These are phyloP conservation scores for Fusarium pilosicola DNA, from an alignment of 2,329 filamentous ascomycete species.

Conservation along the genomic window DNA sequence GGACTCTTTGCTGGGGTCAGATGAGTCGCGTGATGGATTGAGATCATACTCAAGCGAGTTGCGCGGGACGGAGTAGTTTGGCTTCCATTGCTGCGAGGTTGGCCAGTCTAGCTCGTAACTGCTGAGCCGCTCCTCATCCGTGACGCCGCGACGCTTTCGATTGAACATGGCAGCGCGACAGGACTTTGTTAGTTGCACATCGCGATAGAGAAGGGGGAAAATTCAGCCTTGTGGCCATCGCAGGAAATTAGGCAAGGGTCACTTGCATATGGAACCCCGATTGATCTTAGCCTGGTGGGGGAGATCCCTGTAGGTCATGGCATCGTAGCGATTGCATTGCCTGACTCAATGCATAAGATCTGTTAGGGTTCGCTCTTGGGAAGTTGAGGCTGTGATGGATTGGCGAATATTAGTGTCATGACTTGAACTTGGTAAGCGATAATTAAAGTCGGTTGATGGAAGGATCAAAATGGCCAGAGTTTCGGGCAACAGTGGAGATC, in stretches of 20 bases:
- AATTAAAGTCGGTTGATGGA: not conserved
- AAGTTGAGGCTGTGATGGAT: not conserved
- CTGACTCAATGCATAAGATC: not conserved
- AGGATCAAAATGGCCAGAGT: not conserved
- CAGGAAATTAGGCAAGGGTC: not conserved
- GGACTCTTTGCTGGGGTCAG: not conserved
- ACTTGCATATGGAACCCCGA: not conserved
- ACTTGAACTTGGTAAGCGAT: not conserved
- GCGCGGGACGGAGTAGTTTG: constrained; percentile 36
- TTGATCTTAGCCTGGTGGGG: not conserved
- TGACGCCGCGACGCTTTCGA: not conserved
- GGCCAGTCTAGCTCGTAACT: constrained; percentile 37
- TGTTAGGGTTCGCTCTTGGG: not conserved
- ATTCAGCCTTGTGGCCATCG: not conserved
- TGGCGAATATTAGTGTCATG: not conserved
- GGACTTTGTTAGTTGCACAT: not conserved
- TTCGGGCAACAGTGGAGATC: constrained; percentile 23
- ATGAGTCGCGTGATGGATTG: constrained; percentile 16
- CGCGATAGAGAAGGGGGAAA: not conserved
- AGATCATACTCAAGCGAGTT: constrained; percentile 4
- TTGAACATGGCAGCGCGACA: constrained; percentile 15
- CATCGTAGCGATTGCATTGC: not conserved
- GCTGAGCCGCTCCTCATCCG: constrained; percentile 11
- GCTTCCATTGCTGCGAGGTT: constrained; percentile 42
- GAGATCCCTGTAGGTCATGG: not conserved